Percentiles rank a stretch among this genome's conserved stretches.
Evolutionary conservation across 805 yeast genomes (phyloP).

Genomic region (Suhomyces xylopsoci): DNA sequence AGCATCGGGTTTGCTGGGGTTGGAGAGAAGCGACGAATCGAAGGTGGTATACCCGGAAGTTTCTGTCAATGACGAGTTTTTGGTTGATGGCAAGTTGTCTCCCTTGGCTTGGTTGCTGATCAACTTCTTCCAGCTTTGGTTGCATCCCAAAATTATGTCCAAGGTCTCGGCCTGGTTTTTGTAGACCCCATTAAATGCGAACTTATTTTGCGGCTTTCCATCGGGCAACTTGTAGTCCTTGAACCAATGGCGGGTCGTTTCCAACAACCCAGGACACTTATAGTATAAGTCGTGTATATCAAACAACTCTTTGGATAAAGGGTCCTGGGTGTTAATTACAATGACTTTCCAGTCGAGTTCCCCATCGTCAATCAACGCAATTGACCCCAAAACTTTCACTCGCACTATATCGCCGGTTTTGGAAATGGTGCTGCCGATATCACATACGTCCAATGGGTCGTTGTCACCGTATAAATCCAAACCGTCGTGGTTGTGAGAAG

Average conservation of each 20-base stretch:
- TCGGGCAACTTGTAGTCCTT: slow-evolving; percentile 97
- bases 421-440: slow-evolving; percentile 71
- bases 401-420: slow-evolving; percentile 74
- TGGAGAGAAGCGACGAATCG: slow-evolving; percentile 13
- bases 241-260: slow-evolving; percentile 97
- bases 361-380: slow-evolving; percentile 93
- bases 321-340: slow-evolving; percentile 79
- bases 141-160: slow-evolving; percentile 77
- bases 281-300: slow-evolving; percentile 90
- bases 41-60: slow-evolving; percentile 27
- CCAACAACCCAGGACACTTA: slow-evolving; percentile 87
- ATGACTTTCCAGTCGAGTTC: slow-evolving; percentile 91
- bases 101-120: slow-evolving; percentile 54
- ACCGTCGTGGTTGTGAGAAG: slow-evolving; percentile 53
- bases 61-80: slow-evolving; percentile 35
- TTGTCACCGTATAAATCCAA: slow-evolving; percentile 69
- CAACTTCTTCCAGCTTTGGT: slow-evolving; percentile 78
- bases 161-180: slow-evolving; percentile 83
- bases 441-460: slow-evolving; percentile 94
- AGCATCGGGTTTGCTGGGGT: slow-evolving; percentile 22
- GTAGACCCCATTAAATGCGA: slow-evolving; percentile 95
- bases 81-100: slow-evolving; percentile 19
- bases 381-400: slow-evolving; percentile 89
- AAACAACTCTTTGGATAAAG: slow-evolving; percentile 79
- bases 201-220: slow-evolving; percentile 94